Base-by-base conservation (phyloP, 1,284 basidiomycete species). In the Moesziomyces parantarcticus region DNA sequence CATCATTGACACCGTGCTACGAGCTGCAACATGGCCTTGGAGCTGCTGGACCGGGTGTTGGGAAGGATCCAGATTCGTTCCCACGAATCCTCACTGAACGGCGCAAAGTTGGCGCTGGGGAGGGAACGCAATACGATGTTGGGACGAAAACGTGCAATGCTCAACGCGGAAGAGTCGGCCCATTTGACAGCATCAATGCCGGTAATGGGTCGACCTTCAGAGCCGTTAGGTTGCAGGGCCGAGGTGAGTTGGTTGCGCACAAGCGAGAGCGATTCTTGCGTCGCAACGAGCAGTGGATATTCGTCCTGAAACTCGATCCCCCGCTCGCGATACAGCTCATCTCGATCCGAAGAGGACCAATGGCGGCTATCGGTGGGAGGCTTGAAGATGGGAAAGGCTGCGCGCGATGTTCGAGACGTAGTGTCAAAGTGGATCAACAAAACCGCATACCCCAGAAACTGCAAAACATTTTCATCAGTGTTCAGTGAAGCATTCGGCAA, bases 261-360 rank as follows among this genome's bases (percentile, higher is more conserved):
- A 9, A 34, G 70, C 1, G 41, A 39, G 3, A 80, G 57, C 11
- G 62, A 67, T 46, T 75, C 76, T 5, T 41, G 25, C 14, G 70
- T 76, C 6, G 78, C 59, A 18, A 80, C 56, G 4, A 78, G 61
- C 0, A 80, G 66, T 3, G 78, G 78, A 45, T 80, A 80, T 32
- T 76, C 74, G 50, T 80, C 76, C 40, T 77, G 75, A 32, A 78
- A 80, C 40, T 78, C 76, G 32, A 80, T 63, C 0, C 70, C 70
- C 13, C 67, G 59, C 26, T 52, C 58, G 3, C 63, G 53, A 13
- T 67, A 14, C 14, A 79, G 36, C 48, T 71, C 71, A 1, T 18
- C 22, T 2, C 41, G 29, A 40, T 71, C 67, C 1, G 1, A 0
- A 2, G 8, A 18, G 0, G 48, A 48, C 69, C 59, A 64, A 64